Evolutionary conservation across 2,329 filamentous ascomycete genomes (phyloP).

Genomic region (Neonectria ditissima): DNA sequence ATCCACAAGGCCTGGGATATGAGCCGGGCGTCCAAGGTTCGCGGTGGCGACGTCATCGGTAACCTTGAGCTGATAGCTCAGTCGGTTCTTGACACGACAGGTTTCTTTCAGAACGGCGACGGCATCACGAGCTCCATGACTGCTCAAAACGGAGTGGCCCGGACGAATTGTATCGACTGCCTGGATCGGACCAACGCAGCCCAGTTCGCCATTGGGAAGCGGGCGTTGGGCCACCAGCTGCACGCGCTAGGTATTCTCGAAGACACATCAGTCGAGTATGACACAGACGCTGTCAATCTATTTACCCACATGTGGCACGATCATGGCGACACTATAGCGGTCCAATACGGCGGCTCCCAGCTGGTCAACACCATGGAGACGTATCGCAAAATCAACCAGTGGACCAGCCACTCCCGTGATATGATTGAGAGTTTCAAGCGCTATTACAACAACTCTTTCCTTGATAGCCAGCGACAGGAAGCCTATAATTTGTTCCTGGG

Average conservation of each 20-base stretch:
- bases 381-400: conserved; percentile 98
- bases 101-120: conserved; percentile 95
- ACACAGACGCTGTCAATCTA: conserved; percentile 94
- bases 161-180: conserved; percentile 98
- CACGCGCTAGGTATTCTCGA: conserved; percentile 90
- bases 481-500: conserved; percentile 97
- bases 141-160: conserved; percentile 90
- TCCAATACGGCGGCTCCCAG: conserved; percentile 97
- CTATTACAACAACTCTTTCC: conserved; percentile 98
- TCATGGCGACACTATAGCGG: conserved; percentile 96
- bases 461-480: conserved; percentile 97
- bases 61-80: conserved; percentile 91
- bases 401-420: conserved; percentile 96
- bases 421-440: conserved; percentile 99
- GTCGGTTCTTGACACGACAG: conserved; percentile 84
- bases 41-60: conserved; percentile 93
- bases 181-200: conserved; percentile 97
- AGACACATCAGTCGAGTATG: conserved; percentile 84
- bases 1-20: conserved; percentile 98
- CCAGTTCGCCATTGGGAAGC: conserved; percentile 97
- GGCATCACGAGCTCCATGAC: conserved; percentile 70
- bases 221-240: conserved; percentile 90
- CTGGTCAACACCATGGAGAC: conserved; percentile 99
- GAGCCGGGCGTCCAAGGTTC: conserved; percentile 92
- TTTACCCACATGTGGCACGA: conserved; percentile 99